These are phyloP conservation scores for Pichia sp. DNA, from an alignment of 1,139 yeast species.

Conservation along the genomic window DNA sequence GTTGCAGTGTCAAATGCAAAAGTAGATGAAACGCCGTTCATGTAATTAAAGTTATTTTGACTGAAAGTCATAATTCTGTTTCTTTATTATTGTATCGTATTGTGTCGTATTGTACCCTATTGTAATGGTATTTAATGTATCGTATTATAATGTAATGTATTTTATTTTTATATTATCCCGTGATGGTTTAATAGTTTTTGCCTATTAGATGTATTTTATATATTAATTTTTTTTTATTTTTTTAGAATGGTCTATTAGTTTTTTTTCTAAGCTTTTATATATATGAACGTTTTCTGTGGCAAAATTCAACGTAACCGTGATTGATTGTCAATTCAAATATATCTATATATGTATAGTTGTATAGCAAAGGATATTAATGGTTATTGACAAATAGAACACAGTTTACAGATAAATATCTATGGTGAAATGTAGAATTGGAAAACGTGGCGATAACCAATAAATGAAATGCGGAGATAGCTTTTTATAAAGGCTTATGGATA, in stretches of 20 bases:
- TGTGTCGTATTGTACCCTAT: background rate
- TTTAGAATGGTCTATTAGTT: background rate
- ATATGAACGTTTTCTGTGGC: background rate
- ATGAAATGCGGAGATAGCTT: background rate
- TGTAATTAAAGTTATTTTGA: conserved; percentile 4
- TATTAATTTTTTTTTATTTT: too few relatives aligned
- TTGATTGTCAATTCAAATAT: background rate
- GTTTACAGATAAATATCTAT: background rate
- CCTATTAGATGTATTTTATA: too few relatives aligned
- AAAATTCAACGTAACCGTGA: background rate
- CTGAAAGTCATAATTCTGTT: conserved; percentile 6
- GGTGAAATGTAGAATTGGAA: background rate
- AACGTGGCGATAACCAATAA: background rate
- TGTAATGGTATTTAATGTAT: background rate
- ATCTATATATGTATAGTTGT: background rate
- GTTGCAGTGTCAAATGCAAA: conserved; percentile 2
- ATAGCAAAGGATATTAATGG: background rate
- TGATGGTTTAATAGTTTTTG: too few relatives aligned
- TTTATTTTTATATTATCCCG: too few relatives aligned
- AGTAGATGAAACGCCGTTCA: background rate
- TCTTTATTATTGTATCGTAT: background rate
- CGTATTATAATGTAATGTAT: background rate
- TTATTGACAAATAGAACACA: background rate
- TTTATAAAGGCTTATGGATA: background rate
- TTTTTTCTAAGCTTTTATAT: too few relatives aligned